A percentile compares a stretch with the other conserved stretches of the same genome.
Conservation (phyloP, 768 basidiomycete species). For the Trametes punicea region DNA sequence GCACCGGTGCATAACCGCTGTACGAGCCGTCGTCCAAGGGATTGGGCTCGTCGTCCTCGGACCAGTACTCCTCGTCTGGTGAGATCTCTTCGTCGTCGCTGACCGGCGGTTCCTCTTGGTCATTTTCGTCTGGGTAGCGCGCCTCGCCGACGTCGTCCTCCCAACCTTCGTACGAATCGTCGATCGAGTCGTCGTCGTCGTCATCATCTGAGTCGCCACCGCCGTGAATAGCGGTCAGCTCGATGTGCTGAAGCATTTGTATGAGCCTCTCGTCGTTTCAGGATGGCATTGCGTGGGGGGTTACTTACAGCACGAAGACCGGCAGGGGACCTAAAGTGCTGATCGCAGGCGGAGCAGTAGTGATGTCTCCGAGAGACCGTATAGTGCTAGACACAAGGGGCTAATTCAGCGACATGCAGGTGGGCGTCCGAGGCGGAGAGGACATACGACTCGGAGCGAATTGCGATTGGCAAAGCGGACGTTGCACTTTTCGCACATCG, state of each 20-base stretch:
- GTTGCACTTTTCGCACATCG: slow-evolving; percentile 30
- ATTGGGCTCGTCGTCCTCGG: slow-evolving; percentile 18
- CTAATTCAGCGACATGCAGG: background rate
- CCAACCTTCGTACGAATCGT: slow-evolving; percentile 30
- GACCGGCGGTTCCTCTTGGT: slow-evolving; percentile 3
- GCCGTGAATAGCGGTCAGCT: slow-evolving; percentile 30
- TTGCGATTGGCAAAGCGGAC: slow-evolving; percentile 33
- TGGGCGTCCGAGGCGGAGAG: background rate
- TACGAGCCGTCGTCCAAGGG: slow-evolving; percentile 24
- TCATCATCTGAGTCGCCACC: slow-evolving; percentile 24
- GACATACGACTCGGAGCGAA: slow-evolving; percentile 29
- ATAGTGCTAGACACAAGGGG: slow-evolving; percentile 26
- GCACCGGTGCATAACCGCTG: slow-evolving; percentile 17
- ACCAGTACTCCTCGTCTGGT: slow-evolving; percentile 19
- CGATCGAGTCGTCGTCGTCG: slow-evolving; percentile 22
- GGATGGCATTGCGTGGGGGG: background rate
- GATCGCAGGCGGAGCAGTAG: slow-evolving; percentile 32
- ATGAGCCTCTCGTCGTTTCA: background rate
- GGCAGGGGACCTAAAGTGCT: slow-evolving; percentile 28
- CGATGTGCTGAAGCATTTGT: slow-evolving; percentile 25
- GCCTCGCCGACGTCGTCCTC: slow-evolving; percentile 29
- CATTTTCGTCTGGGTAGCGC: slow-evolving; percentile 25
- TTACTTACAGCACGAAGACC: slow-evolving; percentile 30
- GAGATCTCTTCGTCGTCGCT: background rate
- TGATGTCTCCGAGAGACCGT: slow-evolving; percentile 30